phyloP scores from a whole-genome alignment of 2,329 filamentous ascomycete species.

The Xylariaceae sp. region DNA sequence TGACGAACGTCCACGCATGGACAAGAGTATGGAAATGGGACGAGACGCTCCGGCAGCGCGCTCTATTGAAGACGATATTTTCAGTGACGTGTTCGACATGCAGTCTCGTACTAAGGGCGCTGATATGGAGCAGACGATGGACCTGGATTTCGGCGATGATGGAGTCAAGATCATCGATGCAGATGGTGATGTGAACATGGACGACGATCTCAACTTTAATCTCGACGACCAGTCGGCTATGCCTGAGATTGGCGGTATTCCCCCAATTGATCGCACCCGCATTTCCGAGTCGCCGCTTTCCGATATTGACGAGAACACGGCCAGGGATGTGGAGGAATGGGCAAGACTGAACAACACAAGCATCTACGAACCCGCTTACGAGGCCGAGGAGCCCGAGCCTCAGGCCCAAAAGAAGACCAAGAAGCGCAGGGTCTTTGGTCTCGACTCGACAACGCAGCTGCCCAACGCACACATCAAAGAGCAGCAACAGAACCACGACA shows the following conservation, averaged over 20 bases:
- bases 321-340: slow-evolving; percentile 56
- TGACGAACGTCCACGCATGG: slow-evolving; percentile 54
- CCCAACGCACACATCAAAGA: slow-evolving; percentile 73
- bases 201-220: slow-evolving; percentile 60
- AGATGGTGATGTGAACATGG: slow-evolving; percentile 60
- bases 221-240: slow-evolving; percentile 55
- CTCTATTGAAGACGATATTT: slow-evolving; percentile 63
- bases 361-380: slow-evolving; percentile 57
- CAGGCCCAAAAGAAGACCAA: slow-evolving; percentile 69
- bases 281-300: slow-evolving; percentile 67
- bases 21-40: slow-evolving; percentile 77
- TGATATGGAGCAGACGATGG: slow-evolving; percentile 51
- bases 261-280: slow-evolving; percentile 48
- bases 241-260: slow-evolving; percentile 42
- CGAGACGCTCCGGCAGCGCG: slow-evolving; percentile 72
- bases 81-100: slow-evolving; percentile 55
- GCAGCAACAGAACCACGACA: slow-evolving; percentile 78
- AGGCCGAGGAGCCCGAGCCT: slow-evolving; percentile 55
- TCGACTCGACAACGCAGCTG: slow-evolving; percentile 77
- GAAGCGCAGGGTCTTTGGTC: slow-evolving; percentile 73
- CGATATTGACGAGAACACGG: slow-evolving; percentile 60
- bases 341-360: slow-evolving; percentile 49
- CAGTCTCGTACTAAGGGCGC: slow-evolving; percentile 51
- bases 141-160: slow-evolving; percentile 48
- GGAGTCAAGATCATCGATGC: slow-evolving; percentile 56